Percentiles rank a stretch among this genome's conserved stretches.
Evolutionary conservation across 2,329 filamentous ascomycete species (phyloP).

Genomic region (Penicillium sumatraense): DNA sequence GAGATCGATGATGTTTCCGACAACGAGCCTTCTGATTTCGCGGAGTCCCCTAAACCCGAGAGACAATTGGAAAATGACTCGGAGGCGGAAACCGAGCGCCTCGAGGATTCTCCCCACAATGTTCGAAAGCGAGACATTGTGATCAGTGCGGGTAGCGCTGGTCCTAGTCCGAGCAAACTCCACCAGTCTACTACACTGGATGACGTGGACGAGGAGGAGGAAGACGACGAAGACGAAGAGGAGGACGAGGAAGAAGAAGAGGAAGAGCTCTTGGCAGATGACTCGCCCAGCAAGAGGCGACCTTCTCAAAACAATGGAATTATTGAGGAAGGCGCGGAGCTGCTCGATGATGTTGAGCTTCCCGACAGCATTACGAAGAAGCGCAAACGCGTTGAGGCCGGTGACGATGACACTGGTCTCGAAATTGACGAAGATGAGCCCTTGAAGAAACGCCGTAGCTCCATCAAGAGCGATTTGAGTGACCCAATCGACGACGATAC

Average conservation of each 20-base stretch:
- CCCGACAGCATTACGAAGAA: conserved; percentile 44
- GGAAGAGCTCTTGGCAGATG: conserved; percentile 50
- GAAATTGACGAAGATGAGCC: conserved; percentile 46
- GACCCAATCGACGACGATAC: conserved; percentile 41
- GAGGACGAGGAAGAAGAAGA: too few species aligned
- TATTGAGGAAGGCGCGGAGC: conserved; percentile 26
- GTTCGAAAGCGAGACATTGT: conserved; percentile 66
- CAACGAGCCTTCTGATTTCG: conserved; percentile 63
- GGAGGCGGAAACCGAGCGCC: conserved; percentile 91
- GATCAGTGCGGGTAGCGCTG: conserved; percentile 61
- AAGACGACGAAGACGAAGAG: too few species aligned
- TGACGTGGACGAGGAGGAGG: conserved; percentile 49
- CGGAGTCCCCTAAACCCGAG: conserved; percentile 50
- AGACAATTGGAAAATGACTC: conserved; percentile 69
- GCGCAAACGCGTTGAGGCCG: conserved; percentile 44
- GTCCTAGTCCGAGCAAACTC: conserved; percentile 78
- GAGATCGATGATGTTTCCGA: conserved; percentile 84
- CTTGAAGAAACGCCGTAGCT: conserved; percentile 46
- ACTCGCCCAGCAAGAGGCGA: conserved; percentile 45
- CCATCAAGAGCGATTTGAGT: conserved; percentile 42
- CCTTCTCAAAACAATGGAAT: conserved; percentile 39
- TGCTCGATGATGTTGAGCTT: conserved; percentile 32
- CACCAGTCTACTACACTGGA: conserved; percentile 60
- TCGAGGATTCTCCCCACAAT: conserved; percentile 84
- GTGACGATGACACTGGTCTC: conserved; percentile 42